These are phyloP conservation scores for Casuarina glauca DNA, from an alignment of 306 rosid genomes.

Conservation along the genomic window DNA sequence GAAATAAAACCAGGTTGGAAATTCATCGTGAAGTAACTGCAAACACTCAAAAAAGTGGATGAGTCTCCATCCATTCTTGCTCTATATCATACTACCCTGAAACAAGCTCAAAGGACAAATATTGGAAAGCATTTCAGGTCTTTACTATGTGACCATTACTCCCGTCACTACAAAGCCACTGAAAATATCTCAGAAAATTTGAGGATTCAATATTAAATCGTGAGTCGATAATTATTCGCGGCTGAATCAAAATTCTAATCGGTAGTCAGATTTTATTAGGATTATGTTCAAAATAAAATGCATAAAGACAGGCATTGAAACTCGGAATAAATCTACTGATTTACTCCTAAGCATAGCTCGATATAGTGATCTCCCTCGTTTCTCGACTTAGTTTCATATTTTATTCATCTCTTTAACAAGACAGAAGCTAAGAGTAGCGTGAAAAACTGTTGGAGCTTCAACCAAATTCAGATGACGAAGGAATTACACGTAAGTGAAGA, in stretches of 20 bases:
- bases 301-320: background rate
- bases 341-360: constrained; percentile 22
- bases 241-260: constrained; percentile 16
- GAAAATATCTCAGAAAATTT: constrained; percentile 13
- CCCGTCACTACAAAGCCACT: constrained; percentile 16
- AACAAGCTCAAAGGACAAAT: constrained; percentile 29
- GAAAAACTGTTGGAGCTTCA: constrained; percentile 23
- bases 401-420: constrained; percentile 19
- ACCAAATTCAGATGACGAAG: constrained; percentile 26
- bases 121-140: background rate
- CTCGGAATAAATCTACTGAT: constrained; percentile 25
- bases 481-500: constrained; percentile 21
- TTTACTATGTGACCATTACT: constrained; percentile 17
- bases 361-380: constrained; percentile 38
- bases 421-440: constrained; percentile 20
- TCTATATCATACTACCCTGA: constrained; percentile 22
- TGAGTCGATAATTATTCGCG: constrained; percentile 9
- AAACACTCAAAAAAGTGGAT: constrained; percentile 11
- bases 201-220: background rate
- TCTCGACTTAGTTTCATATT: constrained; percentile 7
- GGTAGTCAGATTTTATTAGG: constrained; percentile 10
- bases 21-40: constrained; percentile 20
- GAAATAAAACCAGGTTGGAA: constrained; percentile 23
- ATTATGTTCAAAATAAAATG: background rate
- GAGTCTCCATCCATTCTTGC: constrained; percentile 16